Conservation (phyloP, 2,329 filamentous ascomycete species). For the Scleromitrula shiraiana region DNA sequence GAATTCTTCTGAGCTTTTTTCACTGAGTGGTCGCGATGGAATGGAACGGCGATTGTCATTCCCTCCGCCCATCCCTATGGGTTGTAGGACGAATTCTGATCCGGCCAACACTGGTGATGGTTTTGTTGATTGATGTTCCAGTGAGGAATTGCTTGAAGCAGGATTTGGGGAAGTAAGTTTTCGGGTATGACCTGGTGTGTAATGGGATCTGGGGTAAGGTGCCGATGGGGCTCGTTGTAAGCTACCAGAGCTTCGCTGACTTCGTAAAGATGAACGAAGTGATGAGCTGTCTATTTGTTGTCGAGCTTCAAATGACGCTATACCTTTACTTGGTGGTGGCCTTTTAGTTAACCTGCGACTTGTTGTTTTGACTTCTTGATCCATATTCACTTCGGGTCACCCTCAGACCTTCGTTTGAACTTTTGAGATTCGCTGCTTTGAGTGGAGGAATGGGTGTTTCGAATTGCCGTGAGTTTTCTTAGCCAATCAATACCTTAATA, state of each 20-base stretch:
- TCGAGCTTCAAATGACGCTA: slow-evolving; percentile 42
- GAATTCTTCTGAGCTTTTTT: slow-evolving; percentile 48
- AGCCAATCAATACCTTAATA: slow-evolving; percentile 5
- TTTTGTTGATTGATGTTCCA: slow-evolving; percentile 26
- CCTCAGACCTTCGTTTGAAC: slow-evolving; percentile 10
- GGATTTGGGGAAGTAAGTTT: slow-evolving; percentile 39
- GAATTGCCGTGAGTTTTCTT: slow-evolving; percentile 9
- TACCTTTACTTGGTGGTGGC: slow-evolving; percentile 31
- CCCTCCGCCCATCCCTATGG: slow-evolving; percentile 15
- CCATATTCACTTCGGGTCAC: slow-evolving; percentile 19
- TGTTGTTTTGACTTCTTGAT: slow-evolving; percentile 23
- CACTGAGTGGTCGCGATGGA: slow-evolving; percentile 35
- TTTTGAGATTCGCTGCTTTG: slow-evolving; percentile 10
- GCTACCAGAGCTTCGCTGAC: slow-evolving; percentile 56
- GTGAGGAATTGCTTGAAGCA: slow-evolving; percentile 32
- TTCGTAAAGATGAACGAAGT: slow-evolving; percentile 39
- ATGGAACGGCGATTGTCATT: slow-evolving; percentile 29
- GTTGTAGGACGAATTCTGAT: slow-evolving; percentile 19
- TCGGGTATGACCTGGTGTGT: slow-evolving; percentile 30
- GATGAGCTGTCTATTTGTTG: slow-evolving; percentile 39
- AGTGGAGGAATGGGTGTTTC: slow-evolving; percentile 10
- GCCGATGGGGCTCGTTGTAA: slow-evolving; percentile 54
- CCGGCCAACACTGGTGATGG: slow-evolving; percentile 25
- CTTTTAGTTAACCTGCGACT: slow-evolving; percentile 53
- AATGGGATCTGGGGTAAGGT: slow-evolving; percentile 35